Evolutionary conservation across 352 stramenopile genomes (phyloP), one percentile per base, ranked within the genome.

Genomic region (Phytophthora sp.): DNA sequence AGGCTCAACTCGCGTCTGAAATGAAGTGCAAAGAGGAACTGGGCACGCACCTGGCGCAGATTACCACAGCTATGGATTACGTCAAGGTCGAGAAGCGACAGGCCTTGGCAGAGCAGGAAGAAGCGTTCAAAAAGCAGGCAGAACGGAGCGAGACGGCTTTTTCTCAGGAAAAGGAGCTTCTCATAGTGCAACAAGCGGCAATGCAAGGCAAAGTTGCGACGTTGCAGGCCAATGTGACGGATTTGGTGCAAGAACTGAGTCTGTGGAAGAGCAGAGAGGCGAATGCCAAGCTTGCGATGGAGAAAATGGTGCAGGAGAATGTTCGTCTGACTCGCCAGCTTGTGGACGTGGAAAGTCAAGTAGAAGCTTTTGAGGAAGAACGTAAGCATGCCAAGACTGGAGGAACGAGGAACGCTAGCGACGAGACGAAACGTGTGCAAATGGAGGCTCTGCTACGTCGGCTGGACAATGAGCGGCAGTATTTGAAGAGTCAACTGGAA

Each of bases 11-110:
- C 1, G 74, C 84, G 27, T 94, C 86, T 0, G 88, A 95, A 53
- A 93, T 93, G 72, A 90, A 88, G 49, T 94, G 88, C 53, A 93
- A 93, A 59, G 86, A 95, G 61, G 88, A 95, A 50, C 71, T 95
- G 4, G 86, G 86, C 0, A 76, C 53, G 3, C 84, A 91, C 51
- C 57, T 95, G 1, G 82, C 80, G 1, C 72, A 89, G 4, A 74
- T 95, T 15, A 91, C 84, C 7, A 72, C 58, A 15, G 70, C 76
- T 4, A 82, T 95, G 57, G 84, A 93, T n/a, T 45, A 69, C 7
- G 63, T 88, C 27, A 93, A 92, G 38, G 74, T 82, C 16, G 84
- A 92, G 0, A 93, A 86, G 52, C 74, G 80, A 2, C 74, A 80
- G 27, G 65, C 67, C 4, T 62, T 80, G 15, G 50, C 46, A 8